Evolutionary conservation across 257 asterid species (phyloP), one percentile per base, ranked within the genome.

Genomic region (Nicotiana noctiflora): DNA sequence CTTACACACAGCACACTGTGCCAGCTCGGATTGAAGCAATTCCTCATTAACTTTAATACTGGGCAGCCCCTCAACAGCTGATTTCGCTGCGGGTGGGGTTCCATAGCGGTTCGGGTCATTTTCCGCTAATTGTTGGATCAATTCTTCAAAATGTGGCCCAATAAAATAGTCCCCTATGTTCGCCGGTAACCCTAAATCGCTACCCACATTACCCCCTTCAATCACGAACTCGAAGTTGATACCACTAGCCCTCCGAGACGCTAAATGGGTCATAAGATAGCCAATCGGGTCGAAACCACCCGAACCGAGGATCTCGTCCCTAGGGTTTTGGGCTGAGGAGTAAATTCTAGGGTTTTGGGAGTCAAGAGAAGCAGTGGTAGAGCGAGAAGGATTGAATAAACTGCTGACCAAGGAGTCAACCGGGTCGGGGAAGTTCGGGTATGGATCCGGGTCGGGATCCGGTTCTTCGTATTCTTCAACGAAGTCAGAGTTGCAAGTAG

Each of bases 1-100:
- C 85, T 90, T 93, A 82, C 98, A 93, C 37, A 93, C 97, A 1
- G 98, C 98, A 52, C 98, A 93, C 80, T 90, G 94, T 25, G 93
- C 90, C 87, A 90, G 37, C 19, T 91, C 98, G 4, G 92, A 86
- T 66, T 86, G 84, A 78, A 92, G 81, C 90, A 92, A 74, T 17
- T 79, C 89, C 84, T 87, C 91, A 18, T 89, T 87, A 5, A 90
- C 91, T 32, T 51, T 82, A 13, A 87, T 56, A 11, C 64, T 81
- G 0, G 94, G 94, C 65, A 93, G 76, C 10, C 84, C 92, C 59
- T 89, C 85, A 18, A 93, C 91, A 0, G 94, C 91, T 2, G 86
- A 79, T 77, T 88, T 91, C 14, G 97, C 83, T 4, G 97, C 97
- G 0, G 97, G 98, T 1, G 97, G 97, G 0, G 94, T 88, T 6